Evolutionary conservation across 257 asterid genomes (phyloP), one percentile per base, ranked within the genome.

Genomic region (Misopates orontium): DNA sequence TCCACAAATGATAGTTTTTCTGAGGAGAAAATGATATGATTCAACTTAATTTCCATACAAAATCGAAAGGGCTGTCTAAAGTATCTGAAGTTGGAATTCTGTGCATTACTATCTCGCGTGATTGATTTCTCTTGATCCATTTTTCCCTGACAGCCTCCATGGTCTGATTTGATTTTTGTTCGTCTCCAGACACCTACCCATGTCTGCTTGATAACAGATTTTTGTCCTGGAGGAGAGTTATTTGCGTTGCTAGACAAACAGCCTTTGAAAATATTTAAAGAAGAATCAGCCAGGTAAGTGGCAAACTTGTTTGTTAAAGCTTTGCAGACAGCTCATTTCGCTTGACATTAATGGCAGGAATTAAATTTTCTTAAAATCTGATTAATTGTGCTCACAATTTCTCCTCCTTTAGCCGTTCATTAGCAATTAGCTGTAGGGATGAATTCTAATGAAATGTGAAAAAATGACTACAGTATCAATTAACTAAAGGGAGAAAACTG

Each of bases 161-260:
- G 25, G 55, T 70, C 79, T 77, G 16, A 59, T 68, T 44, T 78
- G 68, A 76, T 62, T 60, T 56, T 51, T 60, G 66, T 72, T 57
- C 76, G 17, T 71, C 21, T 78, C 70, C 96, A 94, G 99, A 94
- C 99, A 56, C 81, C 91, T 66, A 90, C 96, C 14, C 99, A 94
- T 70, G 96, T 94, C 39, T 94, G 99, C 83, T 81, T 94, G 94
- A 88, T 94, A 77, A 94, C 99, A 14, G 99, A 94, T 75, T 94
- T 86, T 77, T 94, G 83, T 68, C 87, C 95, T 54, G 99, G 99
- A 52, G 99, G 99, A 71, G 99, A 94, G 78, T 77, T 94, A 68
- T 94, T 90, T 64, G 96, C 86, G 45, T 66, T 94, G 80, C 97
- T 94, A 49, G 99, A 94, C 85, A 90, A 78, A 76, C 99, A 94